Evolutionary conservation across 1,284 basidiomycete species (phyloP), one percentile per base, ranked within the genome.

Genomic region (Uromyces viciae-fabae): DNA sequence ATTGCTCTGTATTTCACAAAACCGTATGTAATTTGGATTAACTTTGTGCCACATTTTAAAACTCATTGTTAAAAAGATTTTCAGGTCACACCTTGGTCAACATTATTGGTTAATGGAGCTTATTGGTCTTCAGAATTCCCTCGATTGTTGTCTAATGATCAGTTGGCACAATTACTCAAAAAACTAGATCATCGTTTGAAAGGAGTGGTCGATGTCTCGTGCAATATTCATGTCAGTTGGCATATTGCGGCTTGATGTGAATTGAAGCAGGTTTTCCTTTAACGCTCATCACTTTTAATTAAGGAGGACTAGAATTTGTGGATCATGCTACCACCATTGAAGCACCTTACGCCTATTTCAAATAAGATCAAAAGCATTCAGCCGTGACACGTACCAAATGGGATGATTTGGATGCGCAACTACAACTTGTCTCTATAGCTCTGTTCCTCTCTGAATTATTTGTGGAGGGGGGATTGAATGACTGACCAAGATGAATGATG

Each of bases 241-340:
- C 52, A 3, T 69, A 69, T 40, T 73, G 14, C 36, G 28, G 14
- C 56, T 60, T 15, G 69, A 42, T n/a, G 9, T n/a, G n/a, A 38
- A 15, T 17, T 60, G 22, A 31, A 22, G 19, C 40, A 17, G 28
- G 42, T 62, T 56, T 69, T 33, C 49, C 33, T 38, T 25, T 52
- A 14, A 60, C 25, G 28, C 62, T 40, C 46, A 60, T 82, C 19
- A 52, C 14, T 46, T 46, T 11, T 11, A 43, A 49, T 17, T 73
- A 93, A 90, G 94, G 94, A 38, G 93, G 92, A 3, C 88, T 96
- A 42, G 91, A 95, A 85, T 95, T 95, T 86, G 88, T 95, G 71
- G 89, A 90, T 7, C 88, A 88, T 31, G 86, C 91, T 7, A 92
- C 93, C 0, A 94, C 94, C 0, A 90, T 88, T 64, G 92, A 92